Conservation (phyloP, 2,329 filamentous ascomycete genomes). For the Sporothrix pseudoabietina region DNA sequence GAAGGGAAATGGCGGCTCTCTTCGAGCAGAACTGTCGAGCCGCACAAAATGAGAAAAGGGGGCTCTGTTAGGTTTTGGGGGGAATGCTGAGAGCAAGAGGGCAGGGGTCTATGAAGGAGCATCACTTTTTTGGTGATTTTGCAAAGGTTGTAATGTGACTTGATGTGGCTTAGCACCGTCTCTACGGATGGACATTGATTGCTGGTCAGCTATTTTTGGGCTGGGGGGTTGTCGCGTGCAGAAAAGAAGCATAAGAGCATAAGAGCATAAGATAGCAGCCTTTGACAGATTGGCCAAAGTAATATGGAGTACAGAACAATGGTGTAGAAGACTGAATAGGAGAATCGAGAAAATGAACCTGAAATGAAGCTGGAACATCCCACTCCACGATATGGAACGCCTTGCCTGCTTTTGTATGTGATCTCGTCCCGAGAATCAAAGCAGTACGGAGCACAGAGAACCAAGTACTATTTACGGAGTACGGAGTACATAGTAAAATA, state of each 20-base stretch:
- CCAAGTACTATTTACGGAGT: neutral
- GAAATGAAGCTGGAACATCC: too few relatives aligned
- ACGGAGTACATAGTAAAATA: too few relatives aligned
- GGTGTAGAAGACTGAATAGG: neutral
- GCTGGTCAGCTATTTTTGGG: neutral
- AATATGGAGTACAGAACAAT: neutral
- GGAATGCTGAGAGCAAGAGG: neutral
- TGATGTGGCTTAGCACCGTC: neutral
- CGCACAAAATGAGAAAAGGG: neutral
- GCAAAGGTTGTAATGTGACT: neutral
- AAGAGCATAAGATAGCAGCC: too few relatives aligned
- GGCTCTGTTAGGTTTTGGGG: neutral
- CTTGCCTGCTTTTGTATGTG: neutral
- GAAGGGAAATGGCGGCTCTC: neutral
- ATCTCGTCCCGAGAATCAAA: too few relatives aligned
- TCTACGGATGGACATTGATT: neutral
- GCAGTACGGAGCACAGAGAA: too few relatives aligned
- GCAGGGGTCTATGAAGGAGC: constrained; percentile 1
- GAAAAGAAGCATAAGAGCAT: too few relatives aligned
- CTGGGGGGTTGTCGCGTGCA: neutral
- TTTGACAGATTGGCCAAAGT: neutral
- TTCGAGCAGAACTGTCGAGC: neutral
- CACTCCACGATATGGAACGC: too few relatives aligned
- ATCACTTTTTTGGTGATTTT: neutral
- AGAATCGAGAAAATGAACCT: neutral